Evolutionary conservation across 768 basidiomycete genomes (phyloP), one percentile per base, ranked within the genome.

Genomic region (Rhodocollybia butyracea): DNA sequence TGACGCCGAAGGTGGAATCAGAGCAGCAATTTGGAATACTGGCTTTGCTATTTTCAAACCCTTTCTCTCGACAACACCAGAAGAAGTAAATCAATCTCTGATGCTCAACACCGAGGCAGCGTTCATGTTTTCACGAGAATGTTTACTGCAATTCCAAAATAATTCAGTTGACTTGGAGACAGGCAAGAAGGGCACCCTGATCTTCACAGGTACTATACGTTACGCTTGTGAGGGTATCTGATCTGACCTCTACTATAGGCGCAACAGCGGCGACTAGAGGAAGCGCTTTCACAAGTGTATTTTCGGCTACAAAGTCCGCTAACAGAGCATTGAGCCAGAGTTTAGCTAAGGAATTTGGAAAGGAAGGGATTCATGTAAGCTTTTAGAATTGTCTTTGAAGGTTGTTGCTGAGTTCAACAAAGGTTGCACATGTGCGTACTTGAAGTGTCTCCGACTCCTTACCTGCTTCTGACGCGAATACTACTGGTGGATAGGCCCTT

Each of bases 131-230:
- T 72, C 87, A 10, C 77, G 79, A 17, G 81, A 82, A 43, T 78
- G 76, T 5, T 78, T 89, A 46, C 63, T 81, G 31, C 73, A 76
- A 1, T 83, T 89, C 68, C 83, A 83, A 63, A 73, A 76, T 42
- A 85, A 85, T 57, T 73, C 76, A 7, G 64, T 78, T 7, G 73
- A 73, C n/a, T 69, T 77, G 47, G 64, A 72, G 1, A 66, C 66
- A 17, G 82, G 84, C 13, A 80, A 80, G 63, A 73, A 77, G 29
- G 88, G 88, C 7, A 79, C 84, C 0, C 66, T 90, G 42, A 76
- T 88, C 13, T 88, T 89, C 63, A 90, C 87, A 0, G 86, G 87
- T n/a, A n/a, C n/a, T n/a, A n/a, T n/a, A n/a, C n/a, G n/a, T n/a
- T n/a, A n/a, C n/a, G n/a, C n/a, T n/a, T n/a, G n/a, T n/a, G n/a